These are phyloP conservation scores for Sugiyamaella pinicola DNA, from an alignment of 1,139 yeast genomes.

Conservation along the genomic window DNA sequence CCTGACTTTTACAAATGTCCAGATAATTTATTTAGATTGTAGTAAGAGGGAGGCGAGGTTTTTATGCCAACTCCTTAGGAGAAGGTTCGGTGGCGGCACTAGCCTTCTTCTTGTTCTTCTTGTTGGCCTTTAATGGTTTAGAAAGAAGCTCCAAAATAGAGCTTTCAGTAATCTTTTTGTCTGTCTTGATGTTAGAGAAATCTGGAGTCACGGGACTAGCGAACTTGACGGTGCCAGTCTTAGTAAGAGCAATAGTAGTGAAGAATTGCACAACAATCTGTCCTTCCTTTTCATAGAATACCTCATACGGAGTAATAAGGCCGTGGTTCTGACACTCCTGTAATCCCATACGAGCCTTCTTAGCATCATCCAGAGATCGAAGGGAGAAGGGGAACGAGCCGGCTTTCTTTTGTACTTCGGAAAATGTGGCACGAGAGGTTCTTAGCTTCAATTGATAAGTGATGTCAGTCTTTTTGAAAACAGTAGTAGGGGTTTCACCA, in stretches of 20 bases:
- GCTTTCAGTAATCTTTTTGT: constrained; percentile 57
- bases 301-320: constrained; percentile 69
- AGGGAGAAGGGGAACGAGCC: constrained; percentile 75
- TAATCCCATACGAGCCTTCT: constrained; percentile 74
- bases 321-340: constrained; percentile 73
- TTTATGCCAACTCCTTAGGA: constrained; percentile 1
- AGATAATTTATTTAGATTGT: no score
- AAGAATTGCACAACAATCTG: constrained; percentile 72
- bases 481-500: constrained; percentile 64
- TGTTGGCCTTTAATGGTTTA: constrained; percentile 57
- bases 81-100: constrained; percentile 28
- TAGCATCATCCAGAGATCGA: constrained; percentile 66
- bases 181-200: constrained; percentile 59
- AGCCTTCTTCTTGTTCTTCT: constrained; percentile 54
- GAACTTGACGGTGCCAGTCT: constrained; percentile 69
- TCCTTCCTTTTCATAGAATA: constrained; percentile 68
- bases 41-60: no score
- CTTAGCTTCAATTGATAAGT: constrained; percentile 71
- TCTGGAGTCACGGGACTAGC: constrained; percentile 55
- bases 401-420: constrained; percentile 66
- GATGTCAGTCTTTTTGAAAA: constrained; percentile 72
- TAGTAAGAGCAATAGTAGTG: constrained; percentile 76
- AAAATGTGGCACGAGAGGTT: constrained; percentile 67
- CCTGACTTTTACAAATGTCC: no score
- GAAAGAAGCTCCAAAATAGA: constrained; percentile 54